Evolutionary conservation across 2,329 filamentous ascomycete genomes (phyloP), one percentile per base, ranked within the genome.

Genomic region (Beauveria caledonica): DNA sequence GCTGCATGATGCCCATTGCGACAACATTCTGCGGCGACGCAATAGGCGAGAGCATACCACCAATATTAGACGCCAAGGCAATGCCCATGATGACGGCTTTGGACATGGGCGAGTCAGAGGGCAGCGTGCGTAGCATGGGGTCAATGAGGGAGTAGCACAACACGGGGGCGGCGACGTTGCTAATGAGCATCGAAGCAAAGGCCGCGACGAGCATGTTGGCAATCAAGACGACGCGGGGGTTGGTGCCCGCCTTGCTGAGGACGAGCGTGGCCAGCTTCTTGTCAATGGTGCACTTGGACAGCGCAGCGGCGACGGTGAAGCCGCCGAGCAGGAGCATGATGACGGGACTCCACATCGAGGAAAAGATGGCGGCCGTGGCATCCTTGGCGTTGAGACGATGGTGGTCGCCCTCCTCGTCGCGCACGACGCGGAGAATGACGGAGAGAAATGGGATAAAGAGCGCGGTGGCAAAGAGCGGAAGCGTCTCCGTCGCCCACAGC

Each of bases 201-300:
- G 94, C 95, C 60, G 93, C 92, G 46, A 99, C 94, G 68, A 97
- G 92, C 94, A 99, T 99, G 76, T 93, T 97, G 58, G 93, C 94
- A n/a, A 99, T 76, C 5, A 99, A 80, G 3, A 99, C 94, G 2
- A 90, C 93, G 60, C 87, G 82, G 10, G 94, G 94, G 68, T 87
- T 88, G 3, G 94, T 97, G 7, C 94, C 94, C 9, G 94, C 94
- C 77, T 96, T 97, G 78, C 92, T 96, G 39, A 99, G 81, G 29
- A 99, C 90, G 68, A 97, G 91, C 1, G 93, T 97, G 2, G 94
- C 94, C 77, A 99, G 92, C 70, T 94, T 88, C 76, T 97, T 97
- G 63, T 96, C 94, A 68, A 99, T 97, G 66, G 92, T 94, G 74
- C 96, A 96, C 73, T 99, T 99, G 53, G 92, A 96, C 60, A 99